phyloP scores from a whole-genome alignment of 495 filamentous ascomycete species.

The Ramalina intermedia region DNA sequence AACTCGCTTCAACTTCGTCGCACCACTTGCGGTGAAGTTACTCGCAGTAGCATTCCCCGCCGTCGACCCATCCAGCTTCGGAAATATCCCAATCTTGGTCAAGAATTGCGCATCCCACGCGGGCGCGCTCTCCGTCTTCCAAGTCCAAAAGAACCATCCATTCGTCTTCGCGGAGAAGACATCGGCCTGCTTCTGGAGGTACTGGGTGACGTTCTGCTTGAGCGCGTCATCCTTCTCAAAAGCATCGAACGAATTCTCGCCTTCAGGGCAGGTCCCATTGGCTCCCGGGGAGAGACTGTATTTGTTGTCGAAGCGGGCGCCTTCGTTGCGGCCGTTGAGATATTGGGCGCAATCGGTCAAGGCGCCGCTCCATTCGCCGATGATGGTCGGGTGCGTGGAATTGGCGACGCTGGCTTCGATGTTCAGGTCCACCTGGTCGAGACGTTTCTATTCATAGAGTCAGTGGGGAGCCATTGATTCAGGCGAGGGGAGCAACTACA shows the following conservation, averaged over 20 bases:
- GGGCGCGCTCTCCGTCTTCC: conserved; percentile 31
- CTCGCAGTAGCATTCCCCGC: no score
- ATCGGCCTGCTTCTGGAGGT: conserved; percentile 32
- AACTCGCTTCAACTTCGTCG: no score
- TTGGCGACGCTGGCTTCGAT: conserved; percentile 17
- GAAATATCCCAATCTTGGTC: conserved; percentile 30
- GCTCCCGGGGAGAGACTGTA: conserved; percentile 25
- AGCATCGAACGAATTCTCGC: conserved; percentile 19
- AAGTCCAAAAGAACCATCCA: conserved; percentile 38
- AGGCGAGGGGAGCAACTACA: background rate
- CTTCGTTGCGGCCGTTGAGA: conserved; percentile 54
- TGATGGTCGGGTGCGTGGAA: conserved; percentile 32
- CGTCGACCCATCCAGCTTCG: conserved; percentile 7
- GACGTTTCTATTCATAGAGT: conserved; percentile 19
- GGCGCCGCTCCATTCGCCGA: conserved; percentile 42
- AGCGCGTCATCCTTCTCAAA: conserved; percentile 17
- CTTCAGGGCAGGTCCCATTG: conserved; percentile 15
- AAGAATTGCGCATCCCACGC: conserved; percentile 34
- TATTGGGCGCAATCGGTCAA: conserved; percentile 63
- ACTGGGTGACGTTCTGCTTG: conserved; percentile 21
- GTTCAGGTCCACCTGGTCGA: conserved; percentile 27
- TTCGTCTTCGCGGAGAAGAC: conserved; percentile 26
- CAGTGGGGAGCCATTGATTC: background rate
- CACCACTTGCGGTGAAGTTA: no score
- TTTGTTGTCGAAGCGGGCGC: conserved; percentile 56